Base-by-base conservation (phyloP, 225 moss, liverwort and hornwort genomes). In the Thuidium tamariscinum region DNA sequence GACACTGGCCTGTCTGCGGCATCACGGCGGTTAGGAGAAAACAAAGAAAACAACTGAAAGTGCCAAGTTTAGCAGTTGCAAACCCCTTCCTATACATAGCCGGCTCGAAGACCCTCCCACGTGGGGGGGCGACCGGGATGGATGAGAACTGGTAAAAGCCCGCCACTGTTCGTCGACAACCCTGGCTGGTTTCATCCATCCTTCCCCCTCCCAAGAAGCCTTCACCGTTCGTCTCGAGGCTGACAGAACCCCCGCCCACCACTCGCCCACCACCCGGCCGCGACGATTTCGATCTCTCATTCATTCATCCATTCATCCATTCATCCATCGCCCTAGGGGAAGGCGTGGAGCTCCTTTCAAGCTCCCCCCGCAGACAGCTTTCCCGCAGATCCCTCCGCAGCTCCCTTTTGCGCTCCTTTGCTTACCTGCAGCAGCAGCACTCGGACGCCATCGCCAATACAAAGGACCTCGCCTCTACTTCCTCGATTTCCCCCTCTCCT, bases 41-140 rank as follows among this genome's bases (percentile, higher is more conserved):
- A 79, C 87, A 87, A 91, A 91, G 87, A 87, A 87, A 89, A 79
- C 87, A 91, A 89, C 91, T 83, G 91, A 91, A 89, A 87, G 91
- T 77, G 79, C 86, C 89, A 23, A 83, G 87, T 51, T 55, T 91
- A 91, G 91, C 88, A 88, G 89, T 91, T 91, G 80, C 86, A 66
- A 79, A 60, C 2, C 23, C 80, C 65, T 19, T 46, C 3, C 89
- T 84, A 78, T 80, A 70, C 41, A 56, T 84, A 82, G 88, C 74
- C 61, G 14, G 44, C 32, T 39, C 17, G 20, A 30, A 66, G 57
- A 25, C 83, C 49, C 37, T 86, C 92, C 92, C 90, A 90, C 92
- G 92, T 92, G 92, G 92, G 88, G 87, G 74, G 22, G 22, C 77
- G 69, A 32, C 65, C 19, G 23, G 85, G 89, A 27, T 30, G 85